Evolutionary conservation across 305 asterid species (phyloP), one percentile per base, ranked within the genome.

Genomic region (Stenogyne calaminthoides): DNA sequence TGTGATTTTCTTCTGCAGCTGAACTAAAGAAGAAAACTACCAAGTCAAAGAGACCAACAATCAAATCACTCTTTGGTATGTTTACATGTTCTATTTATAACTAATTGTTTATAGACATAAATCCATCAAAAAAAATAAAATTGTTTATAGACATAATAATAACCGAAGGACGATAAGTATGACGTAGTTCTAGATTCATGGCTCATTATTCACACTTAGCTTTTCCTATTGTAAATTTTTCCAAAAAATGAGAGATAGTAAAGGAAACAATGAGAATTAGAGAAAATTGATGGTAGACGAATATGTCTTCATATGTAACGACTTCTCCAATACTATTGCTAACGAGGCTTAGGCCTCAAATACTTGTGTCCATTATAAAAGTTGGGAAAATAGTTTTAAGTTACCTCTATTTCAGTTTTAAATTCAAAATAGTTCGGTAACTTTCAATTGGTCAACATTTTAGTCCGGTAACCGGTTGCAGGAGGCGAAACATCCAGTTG

Each of bases 61-160:
- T 94, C 80, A 94, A 91, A 80, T 72, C 96, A 58, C 90, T 94
- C 47, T 94, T 94, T 32, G 99, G 99, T 94, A 90, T 39, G 91
- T 72, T 55, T 58, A 36, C 69, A 61, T 60, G 20, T 73, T 14
- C 52, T 27, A 22, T 18, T 72, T 55, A 20, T 55, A 55, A 55
- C 34, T 18, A 54, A 18, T 54, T 54, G 59, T 54, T 18, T 8
- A 54, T 54, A 16, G n/a, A 49, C 47, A 27, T 63, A 19, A 11
- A n/a, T n/a, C n/a, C n/a, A n/a, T n/a, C n/a, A n/a, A n/a, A n/a
- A n/a, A n/a, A n/a, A n/a, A n/a, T n/a, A n/a, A n/a, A 54, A 18
- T 54, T 54, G 59, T 54, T 18, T 8, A 54, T 54, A 16, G n/a
- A 49, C 47, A 27, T 63, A 19, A 11, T 63, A 20, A 47, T 40